Conservation (phyloP, 257 asterid species). For the Nicotiana obtusifolia region DNA sequence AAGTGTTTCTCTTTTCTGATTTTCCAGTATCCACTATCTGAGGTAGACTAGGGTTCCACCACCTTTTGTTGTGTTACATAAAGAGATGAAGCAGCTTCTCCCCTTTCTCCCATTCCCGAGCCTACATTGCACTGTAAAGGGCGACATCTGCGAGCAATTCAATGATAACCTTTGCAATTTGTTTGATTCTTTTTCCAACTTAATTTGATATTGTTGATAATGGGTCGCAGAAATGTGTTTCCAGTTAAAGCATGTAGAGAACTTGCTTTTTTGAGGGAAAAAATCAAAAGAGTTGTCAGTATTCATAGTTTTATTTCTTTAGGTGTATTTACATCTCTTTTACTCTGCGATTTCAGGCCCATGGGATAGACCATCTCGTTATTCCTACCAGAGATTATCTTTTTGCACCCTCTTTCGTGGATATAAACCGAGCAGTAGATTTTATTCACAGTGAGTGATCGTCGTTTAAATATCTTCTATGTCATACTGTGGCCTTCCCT, state of each 20-base stretch:
- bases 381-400: conserved; percentile 94
- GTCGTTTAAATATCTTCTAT: not conserved
- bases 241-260: not conserved
- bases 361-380: conserved; percentile 84
- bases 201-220: not conserved
- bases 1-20: not conserved
- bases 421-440: conserved; percentile 75
- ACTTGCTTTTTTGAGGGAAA: not conserved
- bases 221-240: not conserved
- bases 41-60: not conserved
- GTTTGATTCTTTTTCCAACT: not conserved
- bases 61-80: not conserved
- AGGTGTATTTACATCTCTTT: not conserved
- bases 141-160: not conserved
- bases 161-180: not conserved
- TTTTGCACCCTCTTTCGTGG: conserved; percentile 84
- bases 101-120: not conserved
- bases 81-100: not conserved
- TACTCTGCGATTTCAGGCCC: conserved; percentile 50
- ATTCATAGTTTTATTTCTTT: not conserved
- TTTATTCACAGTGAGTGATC: conserved; percentile 63
- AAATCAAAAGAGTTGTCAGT: not conserved
- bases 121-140: not conserved
- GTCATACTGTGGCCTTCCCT: not conserved
- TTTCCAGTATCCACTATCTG: not conserved